phyloP scores from a whole-genome alignment of 148 eudicot species.

The Vaccinium vitisidaea region DNA sequence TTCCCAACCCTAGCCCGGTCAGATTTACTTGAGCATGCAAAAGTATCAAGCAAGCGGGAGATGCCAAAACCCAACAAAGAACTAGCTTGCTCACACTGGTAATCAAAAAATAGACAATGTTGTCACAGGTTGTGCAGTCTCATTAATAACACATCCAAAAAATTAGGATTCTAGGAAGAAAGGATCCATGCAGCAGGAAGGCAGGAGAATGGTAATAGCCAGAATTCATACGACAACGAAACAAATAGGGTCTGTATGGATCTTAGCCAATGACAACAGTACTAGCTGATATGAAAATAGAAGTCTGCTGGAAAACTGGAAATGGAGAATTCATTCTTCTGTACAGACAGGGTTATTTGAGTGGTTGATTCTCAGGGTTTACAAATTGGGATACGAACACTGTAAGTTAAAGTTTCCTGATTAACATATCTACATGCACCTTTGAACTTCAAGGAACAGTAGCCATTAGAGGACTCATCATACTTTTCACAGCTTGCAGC shows the following conservation, averaged over 20 bases:
- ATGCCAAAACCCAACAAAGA: neutral
- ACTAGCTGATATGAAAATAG: neutral
- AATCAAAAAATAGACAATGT: neutral
- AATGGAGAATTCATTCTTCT: neutral
- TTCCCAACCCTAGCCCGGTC: neutral
- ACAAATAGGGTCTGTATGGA: neutral
- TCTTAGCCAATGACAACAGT: neutral
- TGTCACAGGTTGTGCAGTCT: neutral
- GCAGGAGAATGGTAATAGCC: neutral
- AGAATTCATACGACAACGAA: neutral
- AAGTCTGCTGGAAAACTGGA: neutral
- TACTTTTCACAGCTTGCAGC: constrained; percentile 2
- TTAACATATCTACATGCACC: neutral
- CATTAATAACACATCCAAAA: neutral
- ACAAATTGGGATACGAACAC: neutral
- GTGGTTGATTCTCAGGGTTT: neutral
- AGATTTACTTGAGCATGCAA: neutral
- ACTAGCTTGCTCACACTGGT: neutral
- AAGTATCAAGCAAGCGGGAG: neutral
- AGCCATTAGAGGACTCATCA: neutral
- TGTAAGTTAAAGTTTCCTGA: neutral
- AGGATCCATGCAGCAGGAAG: neutral
- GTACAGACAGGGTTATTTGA: neutral
- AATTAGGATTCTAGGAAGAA: neutral
- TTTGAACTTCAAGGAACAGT: neutral